Evolutionary conservation across 2,329 filamentous ascomycete species (phyloP), one percentile per base, ranked within the genome.

Genomic region (Trichoderma oligosporum): DNA sequence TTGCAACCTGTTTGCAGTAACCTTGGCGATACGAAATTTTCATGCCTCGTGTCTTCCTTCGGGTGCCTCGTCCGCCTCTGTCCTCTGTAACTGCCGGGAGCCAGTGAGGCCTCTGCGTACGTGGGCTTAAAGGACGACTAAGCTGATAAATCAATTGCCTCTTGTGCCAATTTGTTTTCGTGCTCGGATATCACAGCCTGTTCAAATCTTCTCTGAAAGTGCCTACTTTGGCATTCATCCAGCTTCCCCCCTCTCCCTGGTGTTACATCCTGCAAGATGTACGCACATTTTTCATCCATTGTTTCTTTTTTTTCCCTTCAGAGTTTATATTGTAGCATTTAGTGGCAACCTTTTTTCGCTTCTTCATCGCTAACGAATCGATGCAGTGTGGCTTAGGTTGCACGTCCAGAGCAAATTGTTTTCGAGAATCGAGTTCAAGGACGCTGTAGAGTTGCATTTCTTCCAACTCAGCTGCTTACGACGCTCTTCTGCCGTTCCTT

Each of bases 1-100:
- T 59, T 59, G 57, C 57, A 56, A 45, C 57, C 53, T 45, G 51
- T 49, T 41, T 41, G 31, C 41, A 54, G 49, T 52, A 52, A 52
- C 44, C 48, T 18, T 48, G 41, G 42, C 35, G 49, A 41, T 45
- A n/a, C 33, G 20, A 44, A 42, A 33, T 55, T 36, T 39, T 44
- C 39, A 36, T 54, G 41, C 39, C 51, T 54, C 36, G 51, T 54
- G 39, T 45, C 51, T 20, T 54, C 39, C 33, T 56, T 48, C 36
- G 42, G 33, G 36, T 56, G 53, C 18, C 33, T 41, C 44, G 42
- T 56, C 44, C 35, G 33, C 45, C 20, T 39, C 33, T 48, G 53
- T 56, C 42, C 52, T 55, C 44, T 27, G 53, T 56, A 25, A 39
- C 31, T 24, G 35, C 53, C 22, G 44, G 33, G 36, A 48, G 53